Evolutionary conservation across 2,329 filamentous ascomycete species (phyloP).

Genomic region (Trichoderma cornu-damae): DNA sequence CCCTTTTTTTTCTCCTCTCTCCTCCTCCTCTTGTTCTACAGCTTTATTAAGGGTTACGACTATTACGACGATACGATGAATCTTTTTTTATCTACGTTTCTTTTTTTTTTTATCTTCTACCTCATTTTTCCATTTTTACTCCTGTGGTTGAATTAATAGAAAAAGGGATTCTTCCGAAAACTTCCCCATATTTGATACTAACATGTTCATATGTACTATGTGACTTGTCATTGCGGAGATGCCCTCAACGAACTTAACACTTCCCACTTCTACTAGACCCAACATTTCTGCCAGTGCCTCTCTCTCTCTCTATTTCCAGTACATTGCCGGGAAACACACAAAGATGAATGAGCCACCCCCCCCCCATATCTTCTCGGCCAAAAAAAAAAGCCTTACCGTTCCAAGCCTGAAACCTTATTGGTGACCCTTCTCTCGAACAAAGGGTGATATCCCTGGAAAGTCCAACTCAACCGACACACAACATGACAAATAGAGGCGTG

Average conservation of each 20-base stretch:
- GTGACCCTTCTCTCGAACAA: not conserved
- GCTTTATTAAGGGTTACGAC: slow-evolving; percentile 24
- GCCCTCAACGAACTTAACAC: not conserved
- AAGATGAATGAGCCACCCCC: not conserved
- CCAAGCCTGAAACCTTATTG: not conserved
- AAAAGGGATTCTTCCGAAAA: not conserved
- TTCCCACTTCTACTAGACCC: not conserved
- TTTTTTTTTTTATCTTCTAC: not conserved
- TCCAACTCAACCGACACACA: not conserved
- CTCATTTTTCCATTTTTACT: not conserved
- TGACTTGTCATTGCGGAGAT: not conserved
- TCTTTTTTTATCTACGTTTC: not conserved
- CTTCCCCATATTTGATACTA: not conserved
- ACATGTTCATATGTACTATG: not conserved
- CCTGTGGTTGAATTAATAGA: not conserved
- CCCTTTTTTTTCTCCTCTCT: slow-evolving; percentile 31
- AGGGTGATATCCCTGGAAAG: not conserved
- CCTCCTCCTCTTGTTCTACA: slow-evolving; percentile 32
- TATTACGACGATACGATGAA: slow-evolving; percentile 15
- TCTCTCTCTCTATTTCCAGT: not conserved
- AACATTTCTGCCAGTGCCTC: not conserved
- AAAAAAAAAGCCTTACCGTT: not conserved
- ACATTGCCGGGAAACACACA: not conserved
- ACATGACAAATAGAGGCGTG: not conserved
- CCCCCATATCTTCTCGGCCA: not conserved